Conservation (phyloP, 768 basidiomycete genomes). For the Podaxis carcinomalis region DNA sequence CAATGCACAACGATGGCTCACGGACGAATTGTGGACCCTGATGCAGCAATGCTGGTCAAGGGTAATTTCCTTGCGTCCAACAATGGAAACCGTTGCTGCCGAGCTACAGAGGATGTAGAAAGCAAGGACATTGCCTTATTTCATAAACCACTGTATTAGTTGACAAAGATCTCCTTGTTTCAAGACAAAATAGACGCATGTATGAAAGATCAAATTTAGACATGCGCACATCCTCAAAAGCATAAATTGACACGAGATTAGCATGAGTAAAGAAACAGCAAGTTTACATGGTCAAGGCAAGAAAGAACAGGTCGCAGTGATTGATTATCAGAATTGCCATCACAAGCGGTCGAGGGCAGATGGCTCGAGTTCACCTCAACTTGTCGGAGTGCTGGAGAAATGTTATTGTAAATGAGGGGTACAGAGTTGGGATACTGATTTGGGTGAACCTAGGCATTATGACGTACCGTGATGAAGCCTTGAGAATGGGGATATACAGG, state of each 20-base stretch:
- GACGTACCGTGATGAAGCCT: constrained; percentile 24
- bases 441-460: constrained; percentile 24
- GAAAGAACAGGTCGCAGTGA: neutral
- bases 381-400: constrained; percentile 15
- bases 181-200: neutral
- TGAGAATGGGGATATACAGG: constrained; percentile 18
- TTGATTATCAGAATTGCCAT: constrained; percentile 2
- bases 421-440: constrained; percentile 20
- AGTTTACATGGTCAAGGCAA: neutral
- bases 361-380: constrained; percentile 11
- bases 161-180: neutral
- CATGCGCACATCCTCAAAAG: neutral
- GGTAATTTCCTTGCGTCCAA: constrained; percentile 32
- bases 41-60: constrained; percentile 45
- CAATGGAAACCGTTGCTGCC: constrained; percentile 32
- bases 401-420: constrained; percentile 19
- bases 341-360: neutral
- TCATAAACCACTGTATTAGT: neutral
- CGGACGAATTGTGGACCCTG: constrained; percentile 43
- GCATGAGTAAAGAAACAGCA: neutral
- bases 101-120: constrained; percentile 11
- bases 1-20: constrained; percentile 32
- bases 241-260: neutral
- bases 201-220: neutral
- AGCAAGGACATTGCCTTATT: neutral